Base-by-base conservation (phyloP, 176 grass and related monocot genomes). In the Raddia distichophylla region DNA sequence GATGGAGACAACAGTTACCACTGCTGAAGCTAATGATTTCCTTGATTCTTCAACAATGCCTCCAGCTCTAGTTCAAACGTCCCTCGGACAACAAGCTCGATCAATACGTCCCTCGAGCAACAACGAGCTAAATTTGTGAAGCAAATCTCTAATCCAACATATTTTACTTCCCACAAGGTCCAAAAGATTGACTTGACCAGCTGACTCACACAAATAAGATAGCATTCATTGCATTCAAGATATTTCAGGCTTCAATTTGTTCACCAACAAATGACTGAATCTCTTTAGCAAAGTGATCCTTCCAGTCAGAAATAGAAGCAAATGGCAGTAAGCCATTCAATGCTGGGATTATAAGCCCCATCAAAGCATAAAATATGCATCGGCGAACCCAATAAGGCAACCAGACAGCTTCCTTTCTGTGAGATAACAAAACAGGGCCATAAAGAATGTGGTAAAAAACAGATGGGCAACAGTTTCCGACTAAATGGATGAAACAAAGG, bases 271-370 rank as follows among this genome's bases (percentile, higher is more conserved):
- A 68, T 62, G 74, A 71, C 35, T 43, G 78, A 57, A 90, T 53
- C 76, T 80, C 83, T 84, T 84, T 69, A 8, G 58, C 53, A 27
- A 95, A 88, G 80, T 99, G 96, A 27, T 53, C 67, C 65, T 53
- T 74, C 96, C 96, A 95, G 5, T 85, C 80, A 69, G 22, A 73
- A 55, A 93, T 8, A 43, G 90, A 89, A 72, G 93, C 96, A 85
- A 99, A 99, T 10, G 96, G 93, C 22, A 99, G 73, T n/a, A 99
- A 86, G 46, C 96, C 96, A 54, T 80, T 84, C 5, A 81, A 91
- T 42, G 74, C 59, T 6, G 96, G 96, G 52, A 95, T 72, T 74
- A 99, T 48, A 73, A 91, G 54, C 70, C 92, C 80, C 80, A 93
- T 73, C 47, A 84, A 32, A 79, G 75, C 18, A 81, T 91, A 99